A percentile compares a stretch with the other conserved stretches of the same genome.
phyloP scores from a whole-genome alignment of 169 alveolate species.

The Cryptosporidium muris region DNA sequence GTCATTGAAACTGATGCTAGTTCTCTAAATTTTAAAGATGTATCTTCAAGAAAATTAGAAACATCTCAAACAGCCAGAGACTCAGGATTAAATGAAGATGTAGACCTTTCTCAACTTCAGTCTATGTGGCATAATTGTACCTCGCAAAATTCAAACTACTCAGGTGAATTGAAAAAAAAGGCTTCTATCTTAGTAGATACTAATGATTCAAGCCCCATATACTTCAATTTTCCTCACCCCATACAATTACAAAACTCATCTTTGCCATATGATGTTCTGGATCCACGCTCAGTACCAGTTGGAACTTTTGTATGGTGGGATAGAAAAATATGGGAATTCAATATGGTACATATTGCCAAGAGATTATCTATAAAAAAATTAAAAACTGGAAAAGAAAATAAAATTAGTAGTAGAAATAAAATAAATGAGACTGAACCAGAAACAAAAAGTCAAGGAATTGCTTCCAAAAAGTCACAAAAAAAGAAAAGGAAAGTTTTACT shows the following conservation, averaged over 20 bases:
- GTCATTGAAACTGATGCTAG: too few relatives aligned
- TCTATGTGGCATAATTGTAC: slow-evolving; percentile 4
- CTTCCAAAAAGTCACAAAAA: too few relatives aligned
- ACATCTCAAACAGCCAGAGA: too few relatives aligned
- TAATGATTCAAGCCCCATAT: slow-evolving; percentile 40
- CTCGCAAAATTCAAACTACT: too few relatives aligned
- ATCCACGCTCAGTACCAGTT: slow-evolving; percentile 58
- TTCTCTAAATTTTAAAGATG: not conserved
- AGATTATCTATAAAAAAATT: slow-evolving; percentile 40
- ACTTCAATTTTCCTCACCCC: slow-evolving; percentile 63
- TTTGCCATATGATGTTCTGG: slow-evolving; percentile 53
- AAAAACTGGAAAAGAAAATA: slow-evolving; percentile 36
- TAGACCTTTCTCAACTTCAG: slow-evolving; percentile 40
- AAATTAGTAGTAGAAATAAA: not conserved
- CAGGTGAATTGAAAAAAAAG: too few relatives aligned
- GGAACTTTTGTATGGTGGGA: slow-evolving; percentile 70
- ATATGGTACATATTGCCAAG: slow-evolving; percentile 60
- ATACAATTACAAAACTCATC: slow-evolving; percentile 56
- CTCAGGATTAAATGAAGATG: slow-evolving; percentile 17
- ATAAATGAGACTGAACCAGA: not conserved
- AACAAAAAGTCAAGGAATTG: too few relatives aligned
- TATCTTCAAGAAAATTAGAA: not conserved
- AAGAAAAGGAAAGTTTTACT: too few relatives aligned
- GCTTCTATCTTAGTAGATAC: slow-evolving; percentile 15
- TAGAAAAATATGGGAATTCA: slow-evolving; percentile 70